phyloP scores from a whole-genome alignment of 108 stramenopile genomes.

The Nitzschia putrida region DNA sequence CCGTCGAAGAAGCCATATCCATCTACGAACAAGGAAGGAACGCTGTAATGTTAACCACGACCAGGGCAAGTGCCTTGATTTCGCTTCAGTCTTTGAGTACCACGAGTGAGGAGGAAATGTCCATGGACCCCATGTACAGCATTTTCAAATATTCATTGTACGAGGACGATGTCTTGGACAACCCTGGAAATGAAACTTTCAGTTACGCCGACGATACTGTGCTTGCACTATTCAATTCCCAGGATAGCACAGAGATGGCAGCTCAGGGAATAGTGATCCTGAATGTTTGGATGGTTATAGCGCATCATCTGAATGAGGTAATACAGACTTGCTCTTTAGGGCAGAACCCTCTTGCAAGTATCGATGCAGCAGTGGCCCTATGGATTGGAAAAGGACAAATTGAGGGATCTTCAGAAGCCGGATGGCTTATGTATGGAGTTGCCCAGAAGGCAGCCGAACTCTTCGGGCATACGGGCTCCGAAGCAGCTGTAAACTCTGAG shows the following conservation, averaged over 20 bases:
- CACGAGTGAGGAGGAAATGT: conserved; percentile 25
- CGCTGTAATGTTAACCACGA: conserved; percentile 26
- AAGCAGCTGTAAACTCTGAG: conserved; percentile 43
- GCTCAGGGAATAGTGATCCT: conserved; percentile 66
- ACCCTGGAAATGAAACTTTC: conserved; percentile 32
- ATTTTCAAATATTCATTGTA: conserved; percentile 69
- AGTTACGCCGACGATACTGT: conserved; percentile 70
- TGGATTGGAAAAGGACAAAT: conserved; percentile 69
- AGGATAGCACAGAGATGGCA: conserved; percentile 50
- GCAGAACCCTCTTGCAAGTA: conserved; percentile 7
- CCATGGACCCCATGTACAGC: conserved; percentile 71
- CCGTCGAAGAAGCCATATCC: conserved; percentile 38
- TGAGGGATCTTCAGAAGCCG: conserved; percentile 41
- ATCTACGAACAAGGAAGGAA: conserved; percentile 55
- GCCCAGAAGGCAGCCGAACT: conserved; percentile 46
- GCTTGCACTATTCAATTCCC: conserved; percentile 39
- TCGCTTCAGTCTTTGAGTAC: conserved; percentile 36
- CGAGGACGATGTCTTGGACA: conserved; percentile 56
- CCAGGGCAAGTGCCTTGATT: conserved; percentile 34
- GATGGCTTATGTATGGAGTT: conserved; percentile 62
- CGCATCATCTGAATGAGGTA: conserved; percentile 54
- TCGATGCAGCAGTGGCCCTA: conserved; percentile 77
- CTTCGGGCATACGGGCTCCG: conserved; percentile 44
- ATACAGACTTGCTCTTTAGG: conserved; percentile 35
- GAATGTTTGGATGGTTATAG: conserved; percentile 70